Percentiles rank a stretch among this genome's conserved stretches.
These are phyloP conservation scores for Claviceps pazoutovae DNA, from an alignment of 2,329 filamentous ascomycete species.

Conservation along the genomic window DNA sequence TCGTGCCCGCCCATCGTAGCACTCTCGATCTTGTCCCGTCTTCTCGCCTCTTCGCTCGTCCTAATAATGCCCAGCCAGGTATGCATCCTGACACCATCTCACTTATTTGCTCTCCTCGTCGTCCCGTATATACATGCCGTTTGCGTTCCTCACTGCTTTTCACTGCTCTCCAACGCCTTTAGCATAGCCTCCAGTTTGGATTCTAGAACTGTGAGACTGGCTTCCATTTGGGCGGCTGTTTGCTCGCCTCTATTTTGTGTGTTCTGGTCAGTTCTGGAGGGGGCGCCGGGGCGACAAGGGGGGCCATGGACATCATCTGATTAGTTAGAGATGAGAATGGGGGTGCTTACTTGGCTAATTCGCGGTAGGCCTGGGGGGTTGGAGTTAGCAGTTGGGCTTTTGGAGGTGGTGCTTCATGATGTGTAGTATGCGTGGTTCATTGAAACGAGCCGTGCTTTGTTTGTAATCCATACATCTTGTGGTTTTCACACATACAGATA, in stretches of 20 bases:
- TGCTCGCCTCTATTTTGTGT: conserved; percentile 32
- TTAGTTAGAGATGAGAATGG: neutral
- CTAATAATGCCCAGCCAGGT: too few relatives aligned
- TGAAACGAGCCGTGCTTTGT: too few relatives aligned
- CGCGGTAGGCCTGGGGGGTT: conserved; percentile 7
- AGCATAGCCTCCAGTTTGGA: conserved; percentile 41
- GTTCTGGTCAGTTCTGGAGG: neutral
- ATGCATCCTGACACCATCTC: too few relatives aligned
- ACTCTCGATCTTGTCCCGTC: too few relatives aligned
- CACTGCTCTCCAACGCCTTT: conserved; percentile 27
- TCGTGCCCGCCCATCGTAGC: too few relatives aligned
- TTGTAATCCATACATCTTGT: too few relatives aligned
- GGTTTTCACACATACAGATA: too few relatives aligned
- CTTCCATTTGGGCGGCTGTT: conserved; percentile 37
- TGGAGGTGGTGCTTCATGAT: neutral
- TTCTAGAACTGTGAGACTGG: conserved; percentile 37
- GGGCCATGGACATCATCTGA: neutral
- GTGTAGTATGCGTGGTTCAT: neutral
- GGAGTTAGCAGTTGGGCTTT: neutral
- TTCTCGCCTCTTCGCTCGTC: too few relatives aligned
- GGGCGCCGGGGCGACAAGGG: neutral
- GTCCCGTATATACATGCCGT: too few relatives aligned
- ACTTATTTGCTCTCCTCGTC: neutral
- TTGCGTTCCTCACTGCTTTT: too few relatives aligned
- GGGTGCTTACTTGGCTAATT: conserved; percentile 8